These are phyloP conservation scores for Leccinum boreale DNA, from an alignment of 768 basidiomycete species.

Conservation along the genomic window DNA sequence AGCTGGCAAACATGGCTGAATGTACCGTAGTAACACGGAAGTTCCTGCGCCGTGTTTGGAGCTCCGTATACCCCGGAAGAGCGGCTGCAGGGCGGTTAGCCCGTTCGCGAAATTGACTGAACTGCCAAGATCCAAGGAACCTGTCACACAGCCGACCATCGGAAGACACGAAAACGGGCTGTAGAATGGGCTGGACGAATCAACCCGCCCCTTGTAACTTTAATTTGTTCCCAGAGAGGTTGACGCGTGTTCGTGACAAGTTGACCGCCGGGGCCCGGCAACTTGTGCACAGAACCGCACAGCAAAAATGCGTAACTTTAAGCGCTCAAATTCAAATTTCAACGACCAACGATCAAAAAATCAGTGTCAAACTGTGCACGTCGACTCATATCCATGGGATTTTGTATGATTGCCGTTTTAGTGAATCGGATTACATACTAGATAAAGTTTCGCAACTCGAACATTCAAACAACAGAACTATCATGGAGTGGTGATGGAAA, in stretches of 20 bases:
- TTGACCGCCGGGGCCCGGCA: too few relatives aligned
- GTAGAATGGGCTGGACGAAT: background rate
- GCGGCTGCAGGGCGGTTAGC: background rate
- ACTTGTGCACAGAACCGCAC: too few relatives aligned
- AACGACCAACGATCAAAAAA: background rate
- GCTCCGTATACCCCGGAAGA: background rate
- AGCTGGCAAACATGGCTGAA: background rate
- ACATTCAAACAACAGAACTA: background rate
- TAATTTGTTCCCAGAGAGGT: too few relatives aligned
- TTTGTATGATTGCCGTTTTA: background rate
- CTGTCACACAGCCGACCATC: background rate
- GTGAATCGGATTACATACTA: background rate
- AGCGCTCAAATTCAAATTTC: background rate
- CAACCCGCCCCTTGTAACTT: too few relatives aligned
- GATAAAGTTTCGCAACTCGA: background rate
- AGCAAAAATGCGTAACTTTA: background rate
- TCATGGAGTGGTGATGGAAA: conserved; percentile 10
- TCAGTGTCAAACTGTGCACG: background rate
- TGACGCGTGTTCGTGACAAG: too few relatives aligned
- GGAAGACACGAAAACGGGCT: background rate
- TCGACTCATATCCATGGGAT: background rate
- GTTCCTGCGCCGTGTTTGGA: background rate
- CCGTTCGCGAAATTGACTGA: background rate
- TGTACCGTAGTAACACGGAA: background rate
- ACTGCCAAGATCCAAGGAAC: background rate